phyloP scores from a whole-genome alignment of 129 eudicot genomes.

The Dittrichia graveolens region DNA sequence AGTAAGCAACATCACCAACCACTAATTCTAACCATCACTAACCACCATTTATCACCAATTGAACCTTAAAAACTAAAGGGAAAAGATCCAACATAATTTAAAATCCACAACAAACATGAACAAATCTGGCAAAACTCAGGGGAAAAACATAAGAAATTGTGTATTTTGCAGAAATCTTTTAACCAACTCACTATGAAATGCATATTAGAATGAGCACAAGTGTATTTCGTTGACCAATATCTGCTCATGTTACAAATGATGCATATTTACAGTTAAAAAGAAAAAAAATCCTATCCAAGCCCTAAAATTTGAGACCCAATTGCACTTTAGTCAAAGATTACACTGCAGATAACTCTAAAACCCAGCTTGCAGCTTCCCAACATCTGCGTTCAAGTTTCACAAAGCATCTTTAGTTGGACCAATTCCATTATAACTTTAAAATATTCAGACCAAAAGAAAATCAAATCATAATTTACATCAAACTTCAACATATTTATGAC shows the following conservation, averaged over 20 bases:
- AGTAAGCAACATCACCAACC: too few relatives aligned
- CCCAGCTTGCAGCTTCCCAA: conserved; percentile 31
- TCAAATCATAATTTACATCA: neutral
- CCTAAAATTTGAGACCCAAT: neutral
- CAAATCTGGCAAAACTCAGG: too few relatives aligned
- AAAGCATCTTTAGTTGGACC: neutral
- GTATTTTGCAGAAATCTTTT: too few relatives aligned
- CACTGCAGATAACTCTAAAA: conserved; percentile 27
- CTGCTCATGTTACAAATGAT: conserved; percentile 28
- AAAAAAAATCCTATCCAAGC: conserved; percentile 2
- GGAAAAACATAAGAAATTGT: too few relatives aligned
- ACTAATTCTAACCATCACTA: too few relatives aligned
- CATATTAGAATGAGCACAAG: conserved; percentile 6
- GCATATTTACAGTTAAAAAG: conserved; percentile 25
- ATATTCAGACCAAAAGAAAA: neutral
- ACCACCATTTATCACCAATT: too few relatives aligned
- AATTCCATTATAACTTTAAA: too few relatives aligned
- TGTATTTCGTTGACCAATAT: neutral
- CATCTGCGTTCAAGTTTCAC: conserved; percentile 31
- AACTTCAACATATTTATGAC: neutral
- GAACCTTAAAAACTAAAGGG: too few relatives aligned
- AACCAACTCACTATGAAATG: neutral
- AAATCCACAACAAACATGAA: too few relatives aligned
- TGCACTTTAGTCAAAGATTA: conserved; percentile 25
- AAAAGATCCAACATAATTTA: too few relatives aligned